Percentiles rank a stretch among this genome's conserved stretches.
These are phyloP conservation scores for Acacia pycnantha DNA, from an alignment of 331 rosid genomes.

Conservation along the genomic window DNA sequence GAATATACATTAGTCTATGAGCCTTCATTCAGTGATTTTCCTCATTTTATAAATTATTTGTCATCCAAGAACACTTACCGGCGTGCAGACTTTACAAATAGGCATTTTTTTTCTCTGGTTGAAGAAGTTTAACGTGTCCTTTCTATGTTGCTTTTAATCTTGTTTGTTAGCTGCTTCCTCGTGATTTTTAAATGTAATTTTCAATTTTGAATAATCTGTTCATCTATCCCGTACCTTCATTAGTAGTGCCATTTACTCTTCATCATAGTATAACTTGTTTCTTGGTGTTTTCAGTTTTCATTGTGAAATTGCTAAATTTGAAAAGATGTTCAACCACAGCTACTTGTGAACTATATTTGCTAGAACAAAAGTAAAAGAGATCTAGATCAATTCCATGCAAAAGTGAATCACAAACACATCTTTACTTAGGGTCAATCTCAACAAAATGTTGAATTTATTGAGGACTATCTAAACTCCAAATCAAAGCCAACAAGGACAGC, in stretches of 20 bases:
- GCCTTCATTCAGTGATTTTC: conserved; percentile 26
- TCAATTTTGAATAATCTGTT: background rate
- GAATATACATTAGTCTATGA: conserved; percentile 18
- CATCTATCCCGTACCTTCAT: background rate
- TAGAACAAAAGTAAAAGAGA: background rate
- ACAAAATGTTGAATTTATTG: background rate
- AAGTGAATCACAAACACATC: background rate
- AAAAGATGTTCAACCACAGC: background rate
- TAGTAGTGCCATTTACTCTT: background rate
- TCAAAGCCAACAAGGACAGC: background rate
- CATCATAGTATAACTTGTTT: background rate
- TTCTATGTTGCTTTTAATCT: background rate
- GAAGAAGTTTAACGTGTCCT: background rate
- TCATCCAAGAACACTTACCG: background rate
- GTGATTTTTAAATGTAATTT: background rate
- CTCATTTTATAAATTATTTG: conserved; percentile 12
- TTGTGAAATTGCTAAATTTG: background rate
- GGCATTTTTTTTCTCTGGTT: background rate
- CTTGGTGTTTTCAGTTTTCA: background rate
- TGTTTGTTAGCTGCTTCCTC: background rate
- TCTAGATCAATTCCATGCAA: background rate
- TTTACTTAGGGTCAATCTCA: background rate
- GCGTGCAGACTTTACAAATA: background rate
- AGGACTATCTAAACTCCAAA: background rate
- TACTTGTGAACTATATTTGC: background rate